A percentile compares a stretch with the other conserved stretches of the same genome.
These are phyloP conservation scores for Collybia nuda DNA, from an alignment of 768 basidiomycete species.

Conservation along the genomic window DNA sequence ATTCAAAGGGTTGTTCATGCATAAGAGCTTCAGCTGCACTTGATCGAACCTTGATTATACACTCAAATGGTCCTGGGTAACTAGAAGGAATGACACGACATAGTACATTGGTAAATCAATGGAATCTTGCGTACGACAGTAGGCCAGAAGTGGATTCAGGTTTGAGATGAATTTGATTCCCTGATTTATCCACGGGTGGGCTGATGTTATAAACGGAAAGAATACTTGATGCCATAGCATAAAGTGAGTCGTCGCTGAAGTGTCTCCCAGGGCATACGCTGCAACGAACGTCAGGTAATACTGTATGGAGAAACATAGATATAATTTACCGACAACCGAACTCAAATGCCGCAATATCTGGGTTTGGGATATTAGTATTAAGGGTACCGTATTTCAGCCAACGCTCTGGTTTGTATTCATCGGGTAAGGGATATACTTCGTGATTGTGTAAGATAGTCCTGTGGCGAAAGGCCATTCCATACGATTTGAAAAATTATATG, in stretches of 20 bases:
- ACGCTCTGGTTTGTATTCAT: slow-evolving; percentile 37
- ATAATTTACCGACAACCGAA: slow-evolving; percentile 4
- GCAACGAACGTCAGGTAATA: slow-evolving; percentile 40
- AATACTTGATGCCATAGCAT: slow-evolving; percentile 32
- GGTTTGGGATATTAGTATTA: slow-evolving; percentile 22
- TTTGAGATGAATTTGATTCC: too few species aligned
- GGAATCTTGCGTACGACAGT: too few species aligned
- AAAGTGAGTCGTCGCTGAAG: slow-evolving; percentile 31
- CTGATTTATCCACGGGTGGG: slow-evolving; percentile 9
- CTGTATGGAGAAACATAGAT: slow-evolving; percentile 18
- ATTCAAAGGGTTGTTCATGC: too few species aligned
- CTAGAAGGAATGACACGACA: too few species aligned
- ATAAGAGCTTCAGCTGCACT: too few species aligned
- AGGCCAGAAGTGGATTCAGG: too few species aligned
- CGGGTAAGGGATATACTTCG: slow-evolving; percentile 30
- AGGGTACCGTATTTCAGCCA: slow-evolving; percentile 29
- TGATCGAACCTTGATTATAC: too few species aligned
- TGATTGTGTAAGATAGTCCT: slow-evolving; percentile 21
- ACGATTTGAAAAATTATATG: neutral
- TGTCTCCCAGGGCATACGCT: slow-evolving; percentile 37
- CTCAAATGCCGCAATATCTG: neutral
- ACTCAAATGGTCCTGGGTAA: too few species aligned
- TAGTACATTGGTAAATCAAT: too few species aligned
- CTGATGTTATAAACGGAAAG: slow-evolving; percentile 34
- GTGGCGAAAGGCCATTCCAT: slow-evolving; percentile 29